Percentiles rank a stretch among this genome's conserved stretches.
These are phyloP conservation scores for Fusarium graminum DNA, from an alignment of 2,329 filamentous ascomycete species.

Conservation along the genomic window DNA sequence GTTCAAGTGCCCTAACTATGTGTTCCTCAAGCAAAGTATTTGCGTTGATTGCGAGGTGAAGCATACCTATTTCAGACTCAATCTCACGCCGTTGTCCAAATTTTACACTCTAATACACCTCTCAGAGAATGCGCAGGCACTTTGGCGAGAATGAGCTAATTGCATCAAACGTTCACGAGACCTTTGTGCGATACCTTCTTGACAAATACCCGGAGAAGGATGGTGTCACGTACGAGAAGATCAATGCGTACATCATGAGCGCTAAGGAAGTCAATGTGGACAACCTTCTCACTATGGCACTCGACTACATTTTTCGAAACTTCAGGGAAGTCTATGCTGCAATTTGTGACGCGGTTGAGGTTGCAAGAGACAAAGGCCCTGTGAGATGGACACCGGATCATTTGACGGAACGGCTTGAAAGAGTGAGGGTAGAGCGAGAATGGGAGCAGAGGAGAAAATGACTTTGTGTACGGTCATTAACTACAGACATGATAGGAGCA, in stretches of 20 bases:
- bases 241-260: constrained; percentile 39
- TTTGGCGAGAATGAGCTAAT: constrained; percentile 27
- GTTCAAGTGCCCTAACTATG: constrained; percentile 46
- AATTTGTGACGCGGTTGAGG: constrained; percentile 42
- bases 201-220: constrained; percentile 43
- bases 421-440: constrained; percentile 28
- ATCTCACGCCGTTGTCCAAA: constrained; percentile 1
- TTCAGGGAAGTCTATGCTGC: constrained; percentile 37
- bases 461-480: neutral
- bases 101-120: constrained; percentile 13
- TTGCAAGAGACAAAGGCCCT: constrained; percentile 37
- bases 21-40: constrained; percentile 44
- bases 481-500: neutral
- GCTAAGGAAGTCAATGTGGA: constrained; percentile 41
- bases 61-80: constrained; percentile 2
- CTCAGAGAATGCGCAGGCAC: constrained; percentile 30
- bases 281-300: constrained; percentile 38
- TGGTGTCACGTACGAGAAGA: constrained; percentile 43
- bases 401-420: constrained; percentile 41
- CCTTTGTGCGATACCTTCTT: constrained; percentile 45
- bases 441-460: constrained; percentile 16
- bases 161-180: constrained; percentile 44
- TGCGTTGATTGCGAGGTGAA: constrained; percentile 46
- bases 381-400: constrained; percentile 38
- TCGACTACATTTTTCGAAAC: constrained; percentile 45